These are phyloP conservation scores for Russula sp. DNA, from an alignment of 768 basidiomycete genomes.

Conservation along the genomic window DNA sequence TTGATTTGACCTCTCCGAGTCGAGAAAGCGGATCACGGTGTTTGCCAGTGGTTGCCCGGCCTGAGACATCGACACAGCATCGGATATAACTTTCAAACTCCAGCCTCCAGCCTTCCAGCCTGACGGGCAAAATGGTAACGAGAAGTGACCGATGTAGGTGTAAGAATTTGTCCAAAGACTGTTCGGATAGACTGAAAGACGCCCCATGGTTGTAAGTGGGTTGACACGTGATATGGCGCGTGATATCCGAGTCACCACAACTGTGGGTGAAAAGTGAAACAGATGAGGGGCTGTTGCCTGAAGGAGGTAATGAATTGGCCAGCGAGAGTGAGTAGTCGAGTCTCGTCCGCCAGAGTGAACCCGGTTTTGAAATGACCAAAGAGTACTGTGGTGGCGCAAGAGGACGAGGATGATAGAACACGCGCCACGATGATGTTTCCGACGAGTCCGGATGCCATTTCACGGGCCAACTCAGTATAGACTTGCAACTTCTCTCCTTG, in stretches of 20 bases:
- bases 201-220: too few relatives aligned
- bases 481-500: not conserved
- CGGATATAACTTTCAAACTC: not conserved
- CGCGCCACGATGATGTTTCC: not conserved
- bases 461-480: not conserved
- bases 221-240: not conserved
- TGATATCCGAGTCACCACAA: too few relatives aligned
- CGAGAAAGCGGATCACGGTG: not conserved
- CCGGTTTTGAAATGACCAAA: not conserved
- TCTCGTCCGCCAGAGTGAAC: not conserved
- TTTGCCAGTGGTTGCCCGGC: too few relatives aligned
- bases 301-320: not conserved
- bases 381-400: not conserved
- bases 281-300: not conserved
- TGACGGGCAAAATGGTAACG: too few relatives aligned
- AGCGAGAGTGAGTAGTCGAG: not conserved
- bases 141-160: not conserved
- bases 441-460: not conserved
- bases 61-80: not conserved
- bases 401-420: not conserved
- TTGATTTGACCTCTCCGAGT: slow-evolving; percentile 13
- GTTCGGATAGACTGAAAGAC: too few relatives aligned
- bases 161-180: too few relatives aligned
- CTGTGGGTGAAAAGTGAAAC: too few relatives aligned
- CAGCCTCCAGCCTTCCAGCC: not conserved